phyloP scores from a whole-genome alignment of 768 basidiomycete genomes.

The Gymnopilus junonius region DNA sequence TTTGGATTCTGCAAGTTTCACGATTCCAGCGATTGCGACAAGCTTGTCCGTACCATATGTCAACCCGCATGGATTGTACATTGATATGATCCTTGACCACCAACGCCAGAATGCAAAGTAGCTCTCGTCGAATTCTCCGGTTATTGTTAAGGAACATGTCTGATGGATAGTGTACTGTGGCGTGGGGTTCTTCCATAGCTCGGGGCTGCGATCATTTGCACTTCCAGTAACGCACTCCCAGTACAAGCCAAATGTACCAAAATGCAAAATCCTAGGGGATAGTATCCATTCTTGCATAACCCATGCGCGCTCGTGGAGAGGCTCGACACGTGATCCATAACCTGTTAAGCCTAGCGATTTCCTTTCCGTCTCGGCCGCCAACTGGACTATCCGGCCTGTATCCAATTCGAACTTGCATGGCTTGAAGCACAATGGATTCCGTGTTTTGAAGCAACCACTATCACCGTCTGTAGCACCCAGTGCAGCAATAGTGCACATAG shows the following conservation, averaged over 20 bases:
- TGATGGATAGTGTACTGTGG: slow-evolving; percentile 8
- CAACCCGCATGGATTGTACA: slow-evolving; percentile 14
- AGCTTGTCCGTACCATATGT: slow-evolving; percentile 15
- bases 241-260: slow-evolving; percentile 5
- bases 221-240: slow-evolving; percentile 10
- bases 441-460: slow-evolving; percentile 11
- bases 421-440: slow-evolving; percentile 16
- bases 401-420: slow-evolving; percentile 3
- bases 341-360: neutral
- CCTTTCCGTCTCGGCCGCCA: slow-evolving; percentile 1
- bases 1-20: slow-evolving; percentile 9
- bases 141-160: slow-evolving; percentile 4
- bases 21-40: slow-evolving; percentile 11
- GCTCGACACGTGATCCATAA: slow-evolving; percentile 8
- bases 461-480: slow-evolving; percentile 13
- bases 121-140: slow-evolving; percentile 8
- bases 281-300: slow-evolving; percentile 16
- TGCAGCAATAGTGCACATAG: slow-evolving; percentile 12
- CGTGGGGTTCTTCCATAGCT: neutral
- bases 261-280: slow-evolving; percentile 10
- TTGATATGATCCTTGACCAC: slow-evolving; percentile 11
- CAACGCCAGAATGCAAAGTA: slow-evolving; percentile 13
- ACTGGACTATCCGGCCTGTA: neutral
- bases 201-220: neutral
- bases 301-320: slow-evolving; percentile 13